Evolutionary conservation across 208 protist genomes (phyloP).

Genomic region (Trypanosoma conorhini): DNA sequence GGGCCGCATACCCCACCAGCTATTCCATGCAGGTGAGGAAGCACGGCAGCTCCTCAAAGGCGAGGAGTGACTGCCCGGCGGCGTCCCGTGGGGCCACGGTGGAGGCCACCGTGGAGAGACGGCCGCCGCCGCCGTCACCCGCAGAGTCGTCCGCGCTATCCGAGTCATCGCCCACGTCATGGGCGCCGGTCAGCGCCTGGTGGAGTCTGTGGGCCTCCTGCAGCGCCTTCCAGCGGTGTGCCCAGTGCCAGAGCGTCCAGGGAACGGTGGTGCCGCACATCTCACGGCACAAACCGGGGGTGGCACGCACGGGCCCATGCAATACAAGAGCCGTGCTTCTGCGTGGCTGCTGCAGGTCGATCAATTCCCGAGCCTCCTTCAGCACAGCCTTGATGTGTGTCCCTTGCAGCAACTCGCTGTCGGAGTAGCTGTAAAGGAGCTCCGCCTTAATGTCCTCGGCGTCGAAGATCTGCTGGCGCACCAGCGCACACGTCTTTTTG

Average conservation of each 20-base stretch:
- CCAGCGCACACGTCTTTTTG: constrained; percentile 45
- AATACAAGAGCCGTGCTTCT: not conserved
- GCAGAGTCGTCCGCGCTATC: constrained; percentile 15
- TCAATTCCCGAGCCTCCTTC: constrained; percentile 41
- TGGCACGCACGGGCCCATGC: constrained; percentile 3
- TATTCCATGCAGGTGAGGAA: constrained; percentile 25
- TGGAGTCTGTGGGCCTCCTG: constrained; percentile 20
- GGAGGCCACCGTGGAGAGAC: not conserved
- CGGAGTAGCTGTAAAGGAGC: constrained; percentile 35
- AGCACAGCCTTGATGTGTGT: constrained; percentile 51
- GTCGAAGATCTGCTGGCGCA: constrained; percentile 87
- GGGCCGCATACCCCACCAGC: not conserved
- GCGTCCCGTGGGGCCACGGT: not conserved
- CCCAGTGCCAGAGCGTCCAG: constrained; percentile 91
- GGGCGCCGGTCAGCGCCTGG: not conserved
- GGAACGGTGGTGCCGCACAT: constrained; percentile 50
- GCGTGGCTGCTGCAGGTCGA: constrained; percentile 45
- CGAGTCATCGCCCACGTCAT: not conserved
- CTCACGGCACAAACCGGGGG: constrained; percentile 33
- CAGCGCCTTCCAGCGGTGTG: constrained; percentile 63
- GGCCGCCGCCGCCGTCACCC: not conserved
- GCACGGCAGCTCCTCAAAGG: constrained; percentile 27
- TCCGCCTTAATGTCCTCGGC: constrained; percentile 82
- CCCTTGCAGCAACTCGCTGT: constrained; percentile 28
- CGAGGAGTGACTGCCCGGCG: not conserved